A percentile compares a stretch with the other conserved stretches of the same genome.
Conservation (phyloP, 2,329 filamentous ascomycete species). For the Tympanopsis confertula region DNA sequence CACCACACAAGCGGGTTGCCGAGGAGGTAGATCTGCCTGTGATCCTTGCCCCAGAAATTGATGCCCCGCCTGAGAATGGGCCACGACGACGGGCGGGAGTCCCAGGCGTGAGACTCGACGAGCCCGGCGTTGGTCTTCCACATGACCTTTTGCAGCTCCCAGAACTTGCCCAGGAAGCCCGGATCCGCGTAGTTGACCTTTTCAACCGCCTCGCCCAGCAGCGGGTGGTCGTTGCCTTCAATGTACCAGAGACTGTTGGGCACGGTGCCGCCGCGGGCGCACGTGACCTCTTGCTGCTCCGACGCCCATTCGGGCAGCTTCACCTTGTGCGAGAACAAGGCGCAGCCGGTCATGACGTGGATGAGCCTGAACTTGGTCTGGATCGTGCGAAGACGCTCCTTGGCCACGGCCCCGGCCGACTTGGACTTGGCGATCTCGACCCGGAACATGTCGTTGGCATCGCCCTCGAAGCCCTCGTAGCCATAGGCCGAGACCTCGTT, state of each 20-base stretch:
- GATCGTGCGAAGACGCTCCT: constrained; percentile 80
- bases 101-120: constrained; percentile 94
- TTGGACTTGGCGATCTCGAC: constrained; percentile 87
- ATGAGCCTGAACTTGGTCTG: constrained; percentile 93
- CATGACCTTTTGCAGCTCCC: constrained; percentile 95
- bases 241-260: constrained; percentile 98
- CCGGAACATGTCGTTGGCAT: constrained; percentile 92
- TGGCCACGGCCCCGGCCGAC: constrained; percentile 68
- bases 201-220: constrained; percentile 63
- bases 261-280: constrained; percentile 77
- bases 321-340: constrained; percentile 95
- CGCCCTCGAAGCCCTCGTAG: constrained; percentile 90
- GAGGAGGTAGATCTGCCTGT: constrained; percentile 91
- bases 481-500: constrained; percentile 95
- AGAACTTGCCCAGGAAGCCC: constrained; percentile 95
- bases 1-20: constrained; percentile 95
- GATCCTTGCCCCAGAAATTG: constrained; percentile 95
- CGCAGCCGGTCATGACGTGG: constrained; percentile 93
- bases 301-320: constrained; percentile 97
- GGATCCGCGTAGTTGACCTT: constrained; percentile 93
- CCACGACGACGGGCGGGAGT: constrained; percentile 89
- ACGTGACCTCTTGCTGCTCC: constrained; percentile 98
- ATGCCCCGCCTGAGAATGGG: constrained; percentile 85
- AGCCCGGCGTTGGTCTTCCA: constrained; percentile 96
- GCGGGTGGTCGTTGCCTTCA: constrained; percentile 78